phyloP scores from a whole-genome alignment of 768 basidiomycete genomes.

The Mycena capillaripes region DNA sequence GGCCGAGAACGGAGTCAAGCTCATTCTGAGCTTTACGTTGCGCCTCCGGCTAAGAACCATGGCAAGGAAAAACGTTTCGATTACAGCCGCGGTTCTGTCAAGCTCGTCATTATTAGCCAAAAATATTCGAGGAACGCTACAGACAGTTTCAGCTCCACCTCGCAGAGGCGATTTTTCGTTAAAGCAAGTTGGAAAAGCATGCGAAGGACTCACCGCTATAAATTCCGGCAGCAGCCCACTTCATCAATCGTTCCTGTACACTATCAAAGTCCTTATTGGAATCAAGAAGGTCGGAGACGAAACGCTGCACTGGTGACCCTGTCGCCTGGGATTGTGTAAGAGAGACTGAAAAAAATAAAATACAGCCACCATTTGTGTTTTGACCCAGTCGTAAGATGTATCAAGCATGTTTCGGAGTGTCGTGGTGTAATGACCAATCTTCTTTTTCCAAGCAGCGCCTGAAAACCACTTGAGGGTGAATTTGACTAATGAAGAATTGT shows the following conservation, averaged over 20 bases:
- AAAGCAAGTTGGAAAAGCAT: background rate
- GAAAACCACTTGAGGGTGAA: slow-evolving; percentile 50
- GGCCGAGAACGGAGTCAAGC: slow-evolving; percentile 44
- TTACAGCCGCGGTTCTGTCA: slow-evolving; percentile 23
- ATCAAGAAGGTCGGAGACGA: slow-evolving; percentile 30
- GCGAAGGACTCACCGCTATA: slow-evolving; percentile 43
- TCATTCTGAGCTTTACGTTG: slow-evolving; percentile 46
- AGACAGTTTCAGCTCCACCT: slow-evolving; percentile 36
- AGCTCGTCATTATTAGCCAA: background rate
- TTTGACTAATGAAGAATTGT: background rate
- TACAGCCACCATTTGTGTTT: slow-evolving; percentile 53
- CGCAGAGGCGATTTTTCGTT: background rate
- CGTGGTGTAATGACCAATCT: slow-evolving; percentile 30
- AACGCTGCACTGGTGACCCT: slow-evolving; percentile 31
- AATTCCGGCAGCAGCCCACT: slow-evolving; percentile 44
- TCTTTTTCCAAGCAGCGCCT: slow-evolving; percentile 45
- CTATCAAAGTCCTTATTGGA: background rate
- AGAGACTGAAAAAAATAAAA: background rate
- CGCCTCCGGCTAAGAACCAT: slow-evolving; percentile 16
- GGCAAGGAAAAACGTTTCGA: slow-evolving; percentile 42
- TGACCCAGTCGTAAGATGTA: slow-evolving; percentile 48
- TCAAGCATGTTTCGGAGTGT: slow-evolving; percentile 37
- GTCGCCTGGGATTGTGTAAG: slow-evolving; percentile 10
- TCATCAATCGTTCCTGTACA: slow-evolving; percentile 28
- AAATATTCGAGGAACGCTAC: background rate